A percentile compares a stretch with the other conserved stretches of the same genome.
phyloP scores from a whole-genome alignment of 2,329 filamentous ascomycete species.

The Madurella mycetomatis region DNA sequence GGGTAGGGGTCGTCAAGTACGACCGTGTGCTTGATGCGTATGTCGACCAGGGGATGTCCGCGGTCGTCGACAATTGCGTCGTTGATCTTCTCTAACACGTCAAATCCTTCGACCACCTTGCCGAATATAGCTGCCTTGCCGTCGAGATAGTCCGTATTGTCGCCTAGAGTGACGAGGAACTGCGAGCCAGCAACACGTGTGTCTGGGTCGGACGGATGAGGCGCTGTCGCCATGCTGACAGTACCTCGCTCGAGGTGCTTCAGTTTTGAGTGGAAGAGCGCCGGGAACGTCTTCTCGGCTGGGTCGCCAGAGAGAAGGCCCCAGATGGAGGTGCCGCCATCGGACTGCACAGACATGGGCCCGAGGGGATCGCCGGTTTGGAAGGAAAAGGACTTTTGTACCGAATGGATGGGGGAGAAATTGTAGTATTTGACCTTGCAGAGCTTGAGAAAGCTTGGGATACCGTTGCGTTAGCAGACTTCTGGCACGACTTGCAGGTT shows the following conservation, averaged over 20 bases:
- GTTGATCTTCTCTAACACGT: slow-evolving; percentile 90
- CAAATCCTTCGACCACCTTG: slow-evolving; percentile 92
- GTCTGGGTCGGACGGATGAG: slow-evolving; percentile 70
- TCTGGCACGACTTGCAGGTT: slow-evolving; percentile 14
- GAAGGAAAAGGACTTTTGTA: slow-evolving; percentile 94
- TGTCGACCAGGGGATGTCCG: slow-evolving; percentile 86
- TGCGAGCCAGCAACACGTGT: slow-evolving; percentile 81
- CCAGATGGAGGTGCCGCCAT: slow-evolving; percentile 94
- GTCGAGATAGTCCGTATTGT: slow-evolving; percentile 85
- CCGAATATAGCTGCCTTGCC: slow-evolving; percentile 94
- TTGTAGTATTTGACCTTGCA: slow-evolving; percentile 99
- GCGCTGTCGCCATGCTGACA: slow-evolving; percentile 95
- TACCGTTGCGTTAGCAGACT: slow-evolving; percentile 46
- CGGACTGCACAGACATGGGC: slow-evolving; percentile 74
- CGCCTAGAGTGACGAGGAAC: slow-evolving; percentile 87
- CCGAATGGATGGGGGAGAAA: slow-evolving; percentile 84
- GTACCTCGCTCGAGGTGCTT: slow-evolving; percentile 88
- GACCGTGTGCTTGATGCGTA: slow-evolving; percentile 88
- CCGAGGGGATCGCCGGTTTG: slow-evolving; percentile 94
- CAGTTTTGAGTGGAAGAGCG: slow-evolving; percentile 80
- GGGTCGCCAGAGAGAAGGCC: slow-evolving; percentile 65
- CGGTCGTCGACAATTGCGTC: slow-evolving; percentile 79
- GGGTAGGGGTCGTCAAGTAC: slow-evolving; percentile 88
- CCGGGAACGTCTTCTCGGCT: slow-evolving; percentile 70
- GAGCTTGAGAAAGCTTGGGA: slow-evolving; percentile 88